A percentile compares a stretch with the other conserved stretches of the same genome.
phyloP scores from a whole-genome alignment of 352 stramenopile genomes.

The Thalassiosira tumida region DNA sequence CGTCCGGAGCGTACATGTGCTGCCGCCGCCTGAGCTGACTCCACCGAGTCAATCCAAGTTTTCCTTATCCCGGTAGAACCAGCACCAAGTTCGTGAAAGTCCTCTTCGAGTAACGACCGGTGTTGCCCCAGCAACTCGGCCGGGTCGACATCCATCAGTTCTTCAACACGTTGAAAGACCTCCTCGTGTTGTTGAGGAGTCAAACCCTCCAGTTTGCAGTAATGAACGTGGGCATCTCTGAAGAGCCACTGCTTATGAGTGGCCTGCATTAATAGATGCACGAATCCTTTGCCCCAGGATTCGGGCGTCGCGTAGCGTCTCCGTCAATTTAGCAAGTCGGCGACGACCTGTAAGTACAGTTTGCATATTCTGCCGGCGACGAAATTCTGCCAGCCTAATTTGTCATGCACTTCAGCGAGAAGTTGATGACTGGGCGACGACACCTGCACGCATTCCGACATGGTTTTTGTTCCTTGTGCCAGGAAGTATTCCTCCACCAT shows the following conservation, averaged over 20 bases:
- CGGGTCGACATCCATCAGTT: conserved; percentile 17
- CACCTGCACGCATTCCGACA: background rate
- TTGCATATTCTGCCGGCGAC: background rate
- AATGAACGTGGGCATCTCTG: conserved; percentile 16
- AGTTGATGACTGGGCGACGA: no score
- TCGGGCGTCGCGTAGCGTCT: background rate
- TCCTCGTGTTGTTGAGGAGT: conserved; percentile 5
- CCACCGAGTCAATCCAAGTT: conserved; percentile 13
- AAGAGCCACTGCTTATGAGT: conserved; percentile 54
- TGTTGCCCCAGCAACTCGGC: conserved; percentile 19
- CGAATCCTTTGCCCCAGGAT: background rate
- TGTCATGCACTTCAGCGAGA: conserved; percentile 1
- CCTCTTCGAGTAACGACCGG: conserved; percentile 1
- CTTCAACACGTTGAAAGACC: conserved; percentile 16
- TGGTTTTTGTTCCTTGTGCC: background rate
- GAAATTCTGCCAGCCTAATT: conserved; percentile 38
- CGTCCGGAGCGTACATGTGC: background rate
- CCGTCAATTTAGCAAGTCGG: background rate
- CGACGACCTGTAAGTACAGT: background rate
- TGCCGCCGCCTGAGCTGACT: background rate
- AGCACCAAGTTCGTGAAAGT: conserved; percentile 11
- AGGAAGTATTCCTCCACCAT: conserved; percentile 10
- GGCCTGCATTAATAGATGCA: background rate
- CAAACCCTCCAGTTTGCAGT: conserved; percentile 16
- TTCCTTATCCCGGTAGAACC: background rate